A percentile compares a stretch with the other conserved stretches of the same genome.
Conservation (phyloP, 441 rosid species). For the Flueggea neowawraea region DNA sequence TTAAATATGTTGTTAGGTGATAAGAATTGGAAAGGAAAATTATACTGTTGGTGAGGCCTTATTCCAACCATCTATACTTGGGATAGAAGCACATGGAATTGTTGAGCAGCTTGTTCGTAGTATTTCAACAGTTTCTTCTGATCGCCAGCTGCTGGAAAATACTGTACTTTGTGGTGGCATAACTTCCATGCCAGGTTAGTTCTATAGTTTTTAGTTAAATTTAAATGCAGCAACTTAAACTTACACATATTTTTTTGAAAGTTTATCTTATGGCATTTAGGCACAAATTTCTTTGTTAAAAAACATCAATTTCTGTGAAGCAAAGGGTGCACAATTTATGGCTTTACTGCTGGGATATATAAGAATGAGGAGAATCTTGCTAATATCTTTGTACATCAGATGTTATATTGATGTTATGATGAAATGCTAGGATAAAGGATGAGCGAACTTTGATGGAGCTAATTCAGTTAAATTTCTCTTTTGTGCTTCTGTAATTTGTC, state of each 20-base stretch:
- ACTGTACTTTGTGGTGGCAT: constrained; percentile 97
- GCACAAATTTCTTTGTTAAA: background rate
- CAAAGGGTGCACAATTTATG: no score
- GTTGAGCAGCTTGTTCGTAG: constrained; percentile 93
- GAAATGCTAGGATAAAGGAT: no score
- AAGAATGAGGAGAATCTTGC: no score
- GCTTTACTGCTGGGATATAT: no score
- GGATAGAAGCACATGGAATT: constrained; percentile 87
- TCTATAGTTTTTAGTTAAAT: background rate
- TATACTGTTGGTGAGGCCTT: constrained; percentile 90
- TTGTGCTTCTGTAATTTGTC: no score
- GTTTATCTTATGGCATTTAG: background rate
- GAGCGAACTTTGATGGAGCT: no score
- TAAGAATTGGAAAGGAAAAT: constrained; percentile 86
- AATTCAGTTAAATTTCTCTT: no score
- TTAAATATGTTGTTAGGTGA: constrained; percentile 51
- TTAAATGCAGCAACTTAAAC: background rate
- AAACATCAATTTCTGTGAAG: no score
- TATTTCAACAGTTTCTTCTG: constrained; percentile 88
- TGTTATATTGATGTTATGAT: no score
- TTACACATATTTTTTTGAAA: background rate
- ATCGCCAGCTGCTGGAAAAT: constrained; percentile 90
- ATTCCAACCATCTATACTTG: constrained; percentile 92
- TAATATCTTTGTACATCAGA: no score
- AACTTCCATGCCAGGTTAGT: constrained; percentile 84